Conservation (phyloP, 441 rosid species). For the Biscutella laevigata region DNA sequence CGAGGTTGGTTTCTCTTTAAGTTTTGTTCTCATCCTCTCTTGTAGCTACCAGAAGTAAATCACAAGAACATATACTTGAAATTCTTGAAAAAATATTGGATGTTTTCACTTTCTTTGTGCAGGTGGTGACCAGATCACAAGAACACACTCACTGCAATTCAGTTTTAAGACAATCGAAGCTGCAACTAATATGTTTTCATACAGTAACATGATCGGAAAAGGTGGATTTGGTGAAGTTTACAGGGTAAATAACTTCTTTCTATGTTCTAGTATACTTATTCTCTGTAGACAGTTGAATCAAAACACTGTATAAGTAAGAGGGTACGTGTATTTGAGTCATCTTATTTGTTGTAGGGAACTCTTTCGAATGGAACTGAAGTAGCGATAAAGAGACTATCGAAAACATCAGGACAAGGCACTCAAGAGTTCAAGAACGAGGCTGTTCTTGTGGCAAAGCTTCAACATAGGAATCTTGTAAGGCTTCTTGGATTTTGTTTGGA, state of each 20-base stretch:
- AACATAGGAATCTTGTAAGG: conserved; percentile 36
- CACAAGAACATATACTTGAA: too few species aligned
- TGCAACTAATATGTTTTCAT: conserved; percentile 33
- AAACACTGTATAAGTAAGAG: too few species aligned
- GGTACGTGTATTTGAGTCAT: too few species aligned
- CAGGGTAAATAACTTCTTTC: conserved; percentile 21
- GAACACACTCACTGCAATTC: conserved; percentile 29
- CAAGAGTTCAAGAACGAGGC: conserved; percentile 42
- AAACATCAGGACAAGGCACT: conserved; percentile 30
- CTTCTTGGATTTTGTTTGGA: conserved; percentile 37
- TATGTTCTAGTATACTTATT: too few species aligned
- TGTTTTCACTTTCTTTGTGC: background rate
- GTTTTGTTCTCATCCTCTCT: too few species aligned
- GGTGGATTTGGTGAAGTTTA: conserved; percentile 55
- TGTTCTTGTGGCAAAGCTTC: conserved; percentile 34
- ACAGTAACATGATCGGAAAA: conserved; percentile 33
- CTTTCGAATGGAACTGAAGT: conserved; percentile 31
- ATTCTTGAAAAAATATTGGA: background rate
- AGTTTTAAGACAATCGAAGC: conserved; percentile 26
- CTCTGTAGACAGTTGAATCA: background rate
- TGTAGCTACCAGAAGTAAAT: background rate
- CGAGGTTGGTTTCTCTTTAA: background rate
- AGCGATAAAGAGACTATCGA: conserved; percentile 29
- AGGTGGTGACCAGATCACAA: conserved; percentile 15
- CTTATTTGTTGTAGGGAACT: conserved; percentile 20